Evolutionary conservation across 78 protist genomes (phyloP).

Genomic region (Dictyostelium capitatum): DNA sequence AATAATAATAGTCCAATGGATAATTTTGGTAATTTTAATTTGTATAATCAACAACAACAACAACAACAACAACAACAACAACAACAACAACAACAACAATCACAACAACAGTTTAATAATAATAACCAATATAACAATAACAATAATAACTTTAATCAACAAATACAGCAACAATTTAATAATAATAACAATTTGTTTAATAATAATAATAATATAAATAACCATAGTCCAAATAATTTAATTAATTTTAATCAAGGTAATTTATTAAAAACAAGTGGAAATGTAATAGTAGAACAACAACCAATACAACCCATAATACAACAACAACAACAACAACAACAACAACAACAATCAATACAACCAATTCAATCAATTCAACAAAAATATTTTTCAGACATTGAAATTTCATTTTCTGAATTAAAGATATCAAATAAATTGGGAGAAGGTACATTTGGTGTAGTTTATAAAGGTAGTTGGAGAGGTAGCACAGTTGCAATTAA

Average conservation of each 20-base stretch:
- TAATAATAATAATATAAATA: constrained; percentile 13
- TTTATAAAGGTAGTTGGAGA: constrained; percentile 60
- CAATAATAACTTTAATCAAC: not conserved
- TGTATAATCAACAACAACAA: not conserved
- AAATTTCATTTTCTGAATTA: constrained; percentile 60
- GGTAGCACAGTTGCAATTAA: constrained; percentile 76
- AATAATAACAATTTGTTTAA: constrained; percentile 19
- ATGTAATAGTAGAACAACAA: not conserved
- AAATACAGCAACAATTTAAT: not conserved
- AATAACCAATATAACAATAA: constrained; percentile 12
- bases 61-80: constrained; percentile 12
- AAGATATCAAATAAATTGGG: constrained; percentile 54
- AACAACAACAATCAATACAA: not conserved
- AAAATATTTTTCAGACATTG: constrained; percentile 61
- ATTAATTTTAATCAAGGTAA: constrained; percentile 11
- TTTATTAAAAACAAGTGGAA: not conserved
- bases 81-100: not conserved
- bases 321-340: constrained; percentile 16
- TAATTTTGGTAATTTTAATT: not conserved
- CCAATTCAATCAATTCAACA: not conserved
- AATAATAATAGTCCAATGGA: constrained; percentile 46
- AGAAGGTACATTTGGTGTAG: constrained; percentile 79
- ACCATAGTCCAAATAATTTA: constrained; percentile 17
- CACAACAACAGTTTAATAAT: constrained; percentile 29
- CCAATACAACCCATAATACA: not conserved